phyloP scores from a whole-genome alignment of 192 early-diverging fungal species.

The Coemansia sp. region DNA sequence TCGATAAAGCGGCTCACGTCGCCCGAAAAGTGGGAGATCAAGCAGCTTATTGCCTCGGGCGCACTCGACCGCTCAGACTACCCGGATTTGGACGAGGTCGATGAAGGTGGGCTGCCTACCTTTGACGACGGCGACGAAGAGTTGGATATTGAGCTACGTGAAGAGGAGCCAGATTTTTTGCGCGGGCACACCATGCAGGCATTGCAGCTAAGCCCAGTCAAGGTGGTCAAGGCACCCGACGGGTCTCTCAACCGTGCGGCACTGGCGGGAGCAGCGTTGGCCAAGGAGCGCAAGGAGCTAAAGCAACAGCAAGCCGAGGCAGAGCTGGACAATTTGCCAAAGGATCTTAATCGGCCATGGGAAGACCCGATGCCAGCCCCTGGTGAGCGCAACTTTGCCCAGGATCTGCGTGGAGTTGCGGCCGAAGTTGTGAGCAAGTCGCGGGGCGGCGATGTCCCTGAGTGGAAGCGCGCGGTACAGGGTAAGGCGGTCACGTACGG shows the following conservation, averaged over 20 bases:
- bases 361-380: constrained; percentile 91
- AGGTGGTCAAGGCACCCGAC: constrained; percentile 97
- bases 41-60: constrained; percentile 96
- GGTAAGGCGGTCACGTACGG: constrained; percentile 90
- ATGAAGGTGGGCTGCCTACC: constrained; percentile 68
- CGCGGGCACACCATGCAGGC: constrained; percentile 85
- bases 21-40: constrained; percentile 95
- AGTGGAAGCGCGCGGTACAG: constrained; percentile 85
- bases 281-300: constrained; percentile 92
- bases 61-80: constrained; percentile 81
- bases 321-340: constrained; percentile 77
- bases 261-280: constrained; percentile 82
- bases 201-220: constrained; percentile 88
- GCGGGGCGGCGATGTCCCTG: constrained; percentile 71
- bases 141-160: constrained; percentile 93
- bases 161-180: constrained; percentile 93
- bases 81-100: constrained; percentile 80
- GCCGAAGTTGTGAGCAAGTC: constrained; percentile 41
- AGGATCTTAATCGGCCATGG: constrained; percentile 86
- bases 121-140: constrained; percentile 92
- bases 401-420: constrained; percentile 81
- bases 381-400: constrained; percentile 87
- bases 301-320: constrained; percentile 79
- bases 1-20: constrained; percentile 83
- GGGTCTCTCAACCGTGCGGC: constrained; percentile 96